Evolutionary conservation across 495 filamentous ascomycete genomes (phyloP).

Genomic region (Penicillium pancosmium): DNA sequence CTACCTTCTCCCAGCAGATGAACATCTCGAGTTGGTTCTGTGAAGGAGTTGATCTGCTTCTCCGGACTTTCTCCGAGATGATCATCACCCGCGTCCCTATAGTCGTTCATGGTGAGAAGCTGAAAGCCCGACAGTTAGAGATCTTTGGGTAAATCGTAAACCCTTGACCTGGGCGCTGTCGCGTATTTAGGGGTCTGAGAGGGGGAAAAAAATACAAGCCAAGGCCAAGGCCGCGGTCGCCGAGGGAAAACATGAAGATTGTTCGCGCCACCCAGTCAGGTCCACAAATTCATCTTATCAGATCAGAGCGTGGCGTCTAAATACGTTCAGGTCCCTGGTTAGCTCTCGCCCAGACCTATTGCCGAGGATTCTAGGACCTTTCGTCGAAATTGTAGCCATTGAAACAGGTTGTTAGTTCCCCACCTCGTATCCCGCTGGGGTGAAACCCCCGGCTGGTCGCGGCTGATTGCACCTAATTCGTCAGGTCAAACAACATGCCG

Average conservation of each 20-base stretch:
- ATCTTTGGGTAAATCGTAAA: neutral
- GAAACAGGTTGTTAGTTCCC: neutral
- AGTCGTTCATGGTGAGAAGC: neutral
- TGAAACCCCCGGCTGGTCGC: neutral
- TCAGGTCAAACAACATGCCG: neutral
- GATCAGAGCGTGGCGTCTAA: neutral
- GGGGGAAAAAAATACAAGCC: neutral
- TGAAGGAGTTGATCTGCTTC: neutral
- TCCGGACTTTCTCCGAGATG: conserved; percentile 5
- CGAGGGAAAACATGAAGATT: neutral
- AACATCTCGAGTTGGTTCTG: neutral
- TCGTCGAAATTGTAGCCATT: neutral
- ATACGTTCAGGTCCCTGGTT: neutral
- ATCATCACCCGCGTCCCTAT: neutral
- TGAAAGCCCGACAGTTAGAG: too few species aligned
- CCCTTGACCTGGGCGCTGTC: neutral
- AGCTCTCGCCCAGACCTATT: neutral
- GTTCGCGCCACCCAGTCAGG: neutral
- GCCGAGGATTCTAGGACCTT: neutral
- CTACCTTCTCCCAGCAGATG: conserved; percentile 22
- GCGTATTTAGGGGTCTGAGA: conserved; percentile 1
- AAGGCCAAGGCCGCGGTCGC: neutral
- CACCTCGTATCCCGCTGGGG: conserved; percentile 6
- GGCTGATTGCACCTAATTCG: neutral
- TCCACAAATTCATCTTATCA: conserved; percentile 19